Base-by-base conservation (phyloP, 2,329 filamentous ascomycete species). In the Exophiala sp. region DNA sequence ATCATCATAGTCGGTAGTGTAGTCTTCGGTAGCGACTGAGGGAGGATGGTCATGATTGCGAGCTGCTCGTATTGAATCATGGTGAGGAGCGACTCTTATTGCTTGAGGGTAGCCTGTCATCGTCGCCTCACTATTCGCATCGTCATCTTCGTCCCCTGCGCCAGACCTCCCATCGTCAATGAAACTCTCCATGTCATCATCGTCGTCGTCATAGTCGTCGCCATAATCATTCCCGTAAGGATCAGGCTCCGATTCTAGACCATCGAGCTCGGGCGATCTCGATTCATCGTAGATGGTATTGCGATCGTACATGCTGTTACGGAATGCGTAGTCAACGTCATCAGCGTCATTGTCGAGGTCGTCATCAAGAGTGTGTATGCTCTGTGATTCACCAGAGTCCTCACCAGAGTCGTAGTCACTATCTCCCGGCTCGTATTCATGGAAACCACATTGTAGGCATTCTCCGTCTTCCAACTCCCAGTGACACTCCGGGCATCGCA, bases 391-490 rank as follows among this genome's bases (percentile, higher is more conserved):
- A 14, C 41, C 43, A 14, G 50, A 42, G 16, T 55, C 54, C 16
- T 42, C 35, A 8, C 52, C 51, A 20, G 50, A 52, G 21, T 61
- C 58, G 11, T n/a, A 45, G n/a, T 57, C 45, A 34, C 54, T 51
- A 38, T 76, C 18, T 76, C 71, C 47, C 76, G 50, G 18, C 16
- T 60, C 52, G 20, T 51, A 55, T 50, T 57, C 50, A 18, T 42
- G 47, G 33, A 60, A 80, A 46, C 79, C 76, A 53, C 85, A 88
- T 16, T 75, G 71, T 18, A 65, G 58, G 62, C 85, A 88, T 3
- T 62, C 67, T 52, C 81, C 80, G 40, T 84, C 82, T 64, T 84
- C 81, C 43, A 87, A 72, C 66, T 88, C 85, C 76, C 80, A 81
- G 7, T 75, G 69, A 67, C 85, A 88, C 2, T 71, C 59, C 1